Conservation (phyloP, 2,329 filamentous ascomycete genomes). For the Colletotrichum agaves region DNA sequence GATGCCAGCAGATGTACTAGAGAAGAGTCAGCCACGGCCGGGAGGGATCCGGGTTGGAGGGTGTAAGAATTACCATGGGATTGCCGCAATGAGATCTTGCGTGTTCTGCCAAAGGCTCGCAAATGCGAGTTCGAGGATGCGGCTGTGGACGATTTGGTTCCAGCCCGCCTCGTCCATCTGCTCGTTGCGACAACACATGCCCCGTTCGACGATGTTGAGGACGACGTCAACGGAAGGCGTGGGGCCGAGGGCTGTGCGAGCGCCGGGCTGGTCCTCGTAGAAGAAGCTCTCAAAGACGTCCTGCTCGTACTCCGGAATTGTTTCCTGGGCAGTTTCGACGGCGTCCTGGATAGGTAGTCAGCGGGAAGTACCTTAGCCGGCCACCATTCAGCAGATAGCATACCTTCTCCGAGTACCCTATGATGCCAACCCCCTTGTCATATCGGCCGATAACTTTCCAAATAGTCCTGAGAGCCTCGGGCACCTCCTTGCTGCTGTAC, state of each 20-base stretch:
- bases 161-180: not conserved
- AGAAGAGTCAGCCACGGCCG: not conserved
- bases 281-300: not conserved
- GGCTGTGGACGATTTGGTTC: conserved; percentile 5
- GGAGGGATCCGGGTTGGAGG: not conserved
- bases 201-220: not conserved
- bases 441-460: not conserved
- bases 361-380: not conserved
- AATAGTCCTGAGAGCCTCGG: not conserved
- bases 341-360: not conserved
- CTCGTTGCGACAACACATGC: not conserved
- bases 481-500: not conserved
- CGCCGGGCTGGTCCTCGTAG: not conserved
- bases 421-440: not conserved
- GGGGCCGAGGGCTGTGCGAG: not conserved
- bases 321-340: not conserved
- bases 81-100: not conserved
- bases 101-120: too few species aligned
- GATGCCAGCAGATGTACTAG: not conserved
- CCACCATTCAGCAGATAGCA: not conserved
- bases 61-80: not conserved
- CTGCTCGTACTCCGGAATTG: not conserved
- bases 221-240: not conserved
- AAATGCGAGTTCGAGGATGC: not conserved
- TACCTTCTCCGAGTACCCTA: not conserved